phyloP scores from a whole-genome alignment of 1,284 basidiomycete species.

The Tylopilus orsonianus region DNA sequence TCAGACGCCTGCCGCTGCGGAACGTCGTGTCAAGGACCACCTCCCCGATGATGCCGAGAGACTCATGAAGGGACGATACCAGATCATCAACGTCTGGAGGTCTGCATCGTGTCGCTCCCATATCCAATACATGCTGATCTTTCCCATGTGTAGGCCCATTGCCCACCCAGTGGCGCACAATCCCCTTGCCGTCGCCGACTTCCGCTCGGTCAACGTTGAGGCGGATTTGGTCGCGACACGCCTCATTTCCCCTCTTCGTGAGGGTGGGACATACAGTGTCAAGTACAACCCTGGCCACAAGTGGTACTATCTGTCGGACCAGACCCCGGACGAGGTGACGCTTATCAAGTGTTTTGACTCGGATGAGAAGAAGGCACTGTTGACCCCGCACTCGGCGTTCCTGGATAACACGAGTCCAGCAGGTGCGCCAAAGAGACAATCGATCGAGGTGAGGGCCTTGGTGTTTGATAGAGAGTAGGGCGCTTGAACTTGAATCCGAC shows the following conservation, averaged over 20 bases:
- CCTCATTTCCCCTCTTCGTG: constrained; percentile 35
- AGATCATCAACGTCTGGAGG: constrained; percentile 52
- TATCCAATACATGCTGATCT: neutral
- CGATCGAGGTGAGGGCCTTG: constrained; percentile 21
- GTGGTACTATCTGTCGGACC: constrained; percentile 48
- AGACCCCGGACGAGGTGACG: constrained; percentile 47
- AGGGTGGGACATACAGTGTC: constrained; percentile 38
- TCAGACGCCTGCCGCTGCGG: neutral
- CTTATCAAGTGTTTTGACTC: constrained; percentile 49
- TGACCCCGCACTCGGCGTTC: constrained; percentile 48
- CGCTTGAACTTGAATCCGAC: no score
- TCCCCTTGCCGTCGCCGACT: constrained; percentile 50
- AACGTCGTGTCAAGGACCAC: constrained; percentile 38
- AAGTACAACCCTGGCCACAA: constrained; percentile 39
- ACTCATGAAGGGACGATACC: constrained; percentile 40
- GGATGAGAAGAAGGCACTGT: constrained; percentile 36
- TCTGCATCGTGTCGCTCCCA: neutral
- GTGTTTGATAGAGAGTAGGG: constrained; percentile 19
- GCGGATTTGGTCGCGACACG: constrained; percentile 37
- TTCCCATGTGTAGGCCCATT: neutral
- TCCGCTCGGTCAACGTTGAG: constrained; percentile 37
- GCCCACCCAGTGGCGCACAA: constrained; percentile 36
- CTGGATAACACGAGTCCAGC: constrained; percentile 37
- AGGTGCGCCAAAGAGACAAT: constrained; percentile 36
- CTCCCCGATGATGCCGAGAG: constrained; percentile 38